Percentiles rank a stretch among this genome's conserved stretches.
Conservation (phyloP, 2,329 filamentous ascomycete species). For the Penicillium corylophilum region DNA sequence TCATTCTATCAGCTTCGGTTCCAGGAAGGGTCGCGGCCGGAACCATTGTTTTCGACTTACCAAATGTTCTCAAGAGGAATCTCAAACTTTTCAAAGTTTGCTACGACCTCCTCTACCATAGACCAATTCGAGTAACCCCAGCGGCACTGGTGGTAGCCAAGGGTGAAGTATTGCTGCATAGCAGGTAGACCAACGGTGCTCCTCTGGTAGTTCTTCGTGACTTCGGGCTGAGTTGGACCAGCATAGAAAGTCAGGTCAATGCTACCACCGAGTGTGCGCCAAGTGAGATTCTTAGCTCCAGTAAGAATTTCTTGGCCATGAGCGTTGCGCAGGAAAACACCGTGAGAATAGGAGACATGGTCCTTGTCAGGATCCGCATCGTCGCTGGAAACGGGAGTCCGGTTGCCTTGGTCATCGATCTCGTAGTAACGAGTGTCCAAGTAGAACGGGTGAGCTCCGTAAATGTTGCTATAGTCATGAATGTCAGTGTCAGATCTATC, state of each 20-base stretch:
- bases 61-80: slow-evolving; percentile 58
- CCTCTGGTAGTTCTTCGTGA: slow-evolving; percentile 69
- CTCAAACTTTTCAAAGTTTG: slow-evolving; percentile 53
- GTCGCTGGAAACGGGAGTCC: slow-evolving; percentile 55
- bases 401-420: slow-evolving; percentile 49
- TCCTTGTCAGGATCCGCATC: slow-evolving; percentile 52
- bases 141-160: slow-evolving; percentile 80
- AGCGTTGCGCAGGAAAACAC: slow-evolving; percentile 73
- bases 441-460: slow-evolving; percentile 76
- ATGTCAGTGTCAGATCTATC: not conserved
- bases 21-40: not conserved
- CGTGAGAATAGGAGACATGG: slow-evolving; percentile 70
- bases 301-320: slow-evolving; percentile 74
- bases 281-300: slow-evolving; percentile 63
- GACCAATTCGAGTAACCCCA: slow-evolving; percentile 80
- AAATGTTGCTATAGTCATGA: slow-evolving; percentile 57
- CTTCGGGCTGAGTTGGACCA: slow-evolving; percentile 66
- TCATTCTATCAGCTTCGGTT: not conserved
- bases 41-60: slow-evolving; percentile 19
- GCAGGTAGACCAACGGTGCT: slow-evolving; percentile 68
- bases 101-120: slow-evolving; percentile 58
- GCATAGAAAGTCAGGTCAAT: slow-evolving; percentile 79
- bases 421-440: slow-evolving; percentile 75
- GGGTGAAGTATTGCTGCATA: slow-evolving; percentile 77
- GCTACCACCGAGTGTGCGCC: slow-evolving; percentile 71